Percentiles rank a stretch among this genome's conserved stretches.
These are phyloP conservation scores for Xerocomellus amylosporus DNA, from an alignment of 768 basidiomycete species.

Conservation along the genomic window DNA sequence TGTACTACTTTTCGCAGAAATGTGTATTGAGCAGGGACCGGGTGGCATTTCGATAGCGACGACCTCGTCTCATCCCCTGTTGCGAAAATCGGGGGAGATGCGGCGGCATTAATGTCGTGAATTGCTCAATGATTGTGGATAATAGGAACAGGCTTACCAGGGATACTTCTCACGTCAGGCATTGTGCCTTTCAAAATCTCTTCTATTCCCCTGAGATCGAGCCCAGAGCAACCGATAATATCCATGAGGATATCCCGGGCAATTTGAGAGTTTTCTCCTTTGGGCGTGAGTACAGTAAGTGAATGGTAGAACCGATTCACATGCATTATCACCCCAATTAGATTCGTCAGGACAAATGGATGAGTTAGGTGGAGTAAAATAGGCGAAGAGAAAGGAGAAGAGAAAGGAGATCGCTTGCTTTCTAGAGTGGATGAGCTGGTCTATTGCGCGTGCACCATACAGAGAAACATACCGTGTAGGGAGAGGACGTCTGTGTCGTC, in stretches of 20 bases:
- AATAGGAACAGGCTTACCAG: constrained; percentile 15
- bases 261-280: constrained; percentile 59
- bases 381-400: constrained; percentile 34
- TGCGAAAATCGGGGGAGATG: neutral
- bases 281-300: constrained; percentile 51
- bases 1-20: constrained; percentile 44
- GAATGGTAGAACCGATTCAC: constrained; percentile 57
- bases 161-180: constrained; percentile 20
- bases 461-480: constrained; percentile 22
- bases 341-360: constrained; percentile 53
- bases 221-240: constrained; percentile 59
- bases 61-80: constrained; percentile 50
- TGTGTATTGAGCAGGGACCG: constrained; percentile 44
- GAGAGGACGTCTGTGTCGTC: constrained; percentile 26
- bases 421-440: constrained; percentile 32
- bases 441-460: constrained; percentile 39
- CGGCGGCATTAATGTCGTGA: neutral
- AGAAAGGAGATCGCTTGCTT: constrained; percentile 5
- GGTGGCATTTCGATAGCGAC: constrained; percentile 60
- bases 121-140: neutral
- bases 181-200: constrained; percentile 42
- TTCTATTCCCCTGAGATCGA: constrained; percentile 55
- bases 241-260: constrained; percentile 64
- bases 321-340: constrained; percentile 50
- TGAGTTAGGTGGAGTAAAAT: constrained; percentile 60